Evolutionary conservation across 139 green algal species (phyloP).

Genomic region (Volvox africanus): DNA sequence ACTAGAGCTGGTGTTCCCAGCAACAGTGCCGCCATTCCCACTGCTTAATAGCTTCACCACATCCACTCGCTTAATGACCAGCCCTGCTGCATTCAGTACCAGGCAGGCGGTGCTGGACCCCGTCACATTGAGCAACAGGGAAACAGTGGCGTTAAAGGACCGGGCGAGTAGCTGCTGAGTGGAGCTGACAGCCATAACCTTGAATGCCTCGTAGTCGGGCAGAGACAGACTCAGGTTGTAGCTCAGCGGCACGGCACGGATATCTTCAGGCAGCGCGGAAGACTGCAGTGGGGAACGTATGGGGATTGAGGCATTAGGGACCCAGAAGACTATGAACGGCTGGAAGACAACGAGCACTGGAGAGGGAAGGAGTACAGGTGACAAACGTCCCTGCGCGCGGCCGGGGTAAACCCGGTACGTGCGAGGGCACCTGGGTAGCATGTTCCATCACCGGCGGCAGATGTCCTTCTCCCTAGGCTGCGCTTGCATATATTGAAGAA

Average conservation of each 20-base stretch:
- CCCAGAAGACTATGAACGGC: too few species aligned
- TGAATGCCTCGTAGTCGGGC: conserved; percentile 17
- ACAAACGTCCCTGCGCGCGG: too few species aligned
- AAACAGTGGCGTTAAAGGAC: not conserved
- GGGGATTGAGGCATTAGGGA: too few species aligned
- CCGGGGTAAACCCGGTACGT: too few species aligned
- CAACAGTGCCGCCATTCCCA: not conserved
- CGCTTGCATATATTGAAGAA: too few species aligned
- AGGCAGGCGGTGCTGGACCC: conserved; percentile 2
- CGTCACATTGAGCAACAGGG: conserved; percentile 1
- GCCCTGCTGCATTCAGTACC: not conserved
- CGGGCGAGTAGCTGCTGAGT: not conserved
- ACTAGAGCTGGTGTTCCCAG: not conserved
- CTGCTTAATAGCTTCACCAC: not conserved
- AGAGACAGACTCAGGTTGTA: conserved; percentile 31
- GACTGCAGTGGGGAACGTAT: not conserved
- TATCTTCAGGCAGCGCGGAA: not conserved
- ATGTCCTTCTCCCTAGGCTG: too few species aligned
- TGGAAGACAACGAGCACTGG: too few species aligned
- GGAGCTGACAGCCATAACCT: not conserved
- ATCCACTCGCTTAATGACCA: not conserved
- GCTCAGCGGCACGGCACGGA: not conserved
- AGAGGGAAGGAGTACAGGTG: too few species aligned
- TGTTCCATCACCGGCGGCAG: too few species aligned
- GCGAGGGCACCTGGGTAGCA: too few species aligned